Conservation (phyloP, 2,329 filamentous ascomycete species). For the Emergomyces orientalis region DNA sequence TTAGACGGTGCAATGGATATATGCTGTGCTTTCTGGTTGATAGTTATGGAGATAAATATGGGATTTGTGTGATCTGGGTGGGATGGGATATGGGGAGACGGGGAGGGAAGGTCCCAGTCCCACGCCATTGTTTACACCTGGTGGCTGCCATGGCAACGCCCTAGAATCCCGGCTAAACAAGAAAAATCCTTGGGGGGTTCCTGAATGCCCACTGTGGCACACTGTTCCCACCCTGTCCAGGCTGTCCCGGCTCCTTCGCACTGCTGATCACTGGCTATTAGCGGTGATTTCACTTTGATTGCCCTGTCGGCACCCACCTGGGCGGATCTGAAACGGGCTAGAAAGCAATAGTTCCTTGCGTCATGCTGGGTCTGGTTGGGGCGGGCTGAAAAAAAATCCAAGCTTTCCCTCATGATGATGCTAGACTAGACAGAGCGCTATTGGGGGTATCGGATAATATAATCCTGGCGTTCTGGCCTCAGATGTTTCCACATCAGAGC, state of each 20-base stretch:
- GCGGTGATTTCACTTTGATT: background rate
- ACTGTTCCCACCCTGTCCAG: background rate
- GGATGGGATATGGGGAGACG: background rate
- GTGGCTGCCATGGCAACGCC: slow-evolving; percentile 32
- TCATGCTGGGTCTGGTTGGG: background rate
- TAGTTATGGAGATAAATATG: no score
- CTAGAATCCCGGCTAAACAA: background rate
- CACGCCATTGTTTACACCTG: slow-evolving; percentile 25
- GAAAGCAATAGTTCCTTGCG: background rate
- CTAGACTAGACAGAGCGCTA: background rate
- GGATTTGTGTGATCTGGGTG: background rate
- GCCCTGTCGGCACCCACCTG: background rate
- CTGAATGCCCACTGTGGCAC: background rate
- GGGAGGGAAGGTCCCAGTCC: slow-evolving; percentile 16
- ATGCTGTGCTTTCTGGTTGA: no score
- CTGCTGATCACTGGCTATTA: no score
- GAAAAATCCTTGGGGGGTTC: background rate
- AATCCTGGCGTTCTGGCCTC: background rate
- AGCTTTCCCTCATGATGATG: background rate
- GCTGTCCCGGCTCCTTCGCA: background rate
- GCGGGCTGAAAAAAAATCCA: slow-evolving; percentile 1
- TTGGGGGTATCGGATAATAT: background rate
- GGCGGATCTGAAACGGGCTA: background rate
- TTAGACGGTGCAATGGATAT: no score
- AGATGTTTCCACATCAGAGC: background rate